Percentiles rank a stretch among this genome's conserved stretches.
These are phyloP conservation scores for Pichia californica DNA, from an alignment of 805 yeast genomes.

Conservation along the genomic window DNA sequence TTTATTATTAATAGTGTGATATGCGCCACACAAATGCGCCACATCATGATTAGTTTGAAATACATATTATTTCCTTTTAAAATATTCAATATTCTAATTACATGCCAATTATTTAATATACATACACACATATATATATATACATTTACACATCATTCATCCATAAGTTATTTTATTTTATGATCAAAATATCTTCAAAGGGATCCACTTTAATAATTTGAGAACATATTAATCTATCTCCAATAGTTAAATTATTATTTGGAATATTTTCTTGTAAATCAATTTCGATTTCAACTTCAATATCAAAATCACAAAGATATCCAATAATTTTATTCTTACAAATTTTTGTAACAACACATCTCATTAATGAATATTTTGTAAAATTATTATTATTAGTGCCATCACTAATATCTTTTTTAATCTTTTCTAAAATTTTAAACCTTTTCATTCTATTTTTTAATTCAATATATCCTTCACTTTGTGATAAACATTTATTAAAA, in stretches of 20 bases:
- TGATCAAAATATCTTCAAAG: constrained; percentile 9
- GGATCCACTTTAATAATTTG: constrained; percentile 39
- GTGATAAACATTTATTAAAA: constrained; percentile 7
- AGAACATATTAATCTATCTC: constrained; percentile 41
- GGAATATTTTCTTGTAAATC: constrained; percentile 3
- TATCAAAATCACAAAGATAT: constrained; percentile 42
- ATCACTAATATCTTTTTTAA: constrained; percentile 6
- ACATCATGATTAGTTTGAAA: too few relatives aligned
- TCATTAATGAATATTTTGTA: constrained; percentile 21
- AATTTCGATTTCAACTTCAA: constrained; percentile 38
- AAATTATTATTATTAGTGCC: constrained; percentile 7
- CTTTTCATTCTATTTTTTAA: constrained; percentile 15
- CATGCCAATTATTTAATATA: too few relatives aligned
- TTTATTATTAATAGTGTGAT: too few relatives aligned
- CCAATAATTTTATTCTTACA: constrained; percentile 26
- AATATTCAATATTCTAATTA: too few relatives aligned
- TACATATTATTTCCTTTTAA: too few relatives aligned
- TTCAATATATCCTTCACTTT: constrained; percentile 18
- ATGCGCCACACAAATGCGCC: too few relatives aligned
- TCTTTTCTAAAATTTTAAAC: constrained; percentile 1
- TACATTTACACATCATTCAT: too few relatives aligned
- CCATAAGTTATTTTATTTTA: too few relatives aligned
- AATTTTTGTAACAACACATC: constrained; percentile 40
- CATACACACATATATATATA: too few relatives aligned
- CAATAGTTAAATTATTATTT: constrained; percentile 23